phyloP scores from a whole-genome alignment of 257 asterid genomes.

The Orobanche coerulescens region DNA sequence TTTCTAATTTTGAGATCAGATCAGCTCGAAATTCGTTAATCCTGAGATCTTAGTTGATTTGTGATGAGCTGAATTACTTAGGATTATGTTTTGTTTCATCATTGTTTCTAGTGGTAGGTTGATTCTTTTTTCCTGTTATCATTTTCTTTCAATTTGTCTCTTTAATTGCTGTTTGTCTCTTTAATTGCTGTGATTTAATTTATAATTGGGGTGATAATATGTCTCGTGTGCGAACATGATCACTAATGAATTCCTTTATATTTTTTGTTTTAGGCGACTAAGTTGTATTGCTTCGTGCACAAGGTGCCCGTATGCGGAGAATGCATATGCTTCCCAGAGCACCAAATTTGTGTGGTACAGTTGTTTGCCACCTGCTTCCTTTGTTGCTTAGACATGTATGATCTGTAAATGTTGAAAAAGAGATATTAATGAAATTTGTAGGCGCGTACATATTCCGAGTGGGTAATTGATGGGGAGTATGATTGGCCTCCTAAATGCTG shows the following conservation, averaged over 20 bases:
- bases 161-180: background rate
- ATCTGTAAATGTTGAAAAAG: background rate
- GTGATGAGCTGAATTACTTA: slow-evolving; percentile 1
- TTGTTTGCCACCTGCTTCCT: background rate
- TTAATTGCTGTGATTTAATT: background rate
- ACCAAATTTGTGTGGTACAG: slow-evolving; percentile 91
- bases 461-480: slow-evolving; percentile 97
- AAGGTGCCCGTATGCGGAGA: slow-evolving; percentile 96
- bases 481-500: slow-evolving; percentile 99
- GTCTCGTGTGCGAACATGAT: background rate
- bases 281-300: slow-evolving; percentile 95
- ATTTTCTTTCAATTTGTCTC: too few species aligned
- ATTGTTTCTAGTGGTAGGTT: background rate
- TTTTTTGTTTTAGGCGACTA: slow-evolving; percentile 67
- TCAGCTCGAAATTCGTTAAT: slow-evolving; percentile 23
- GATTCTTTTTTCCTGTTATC: background rate
- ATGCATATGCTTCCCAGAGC: slow-evolving; percentile 91
- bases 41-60: background rate
- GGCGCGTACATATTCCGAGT: slow-evolving; percentile 85
- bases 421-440: slow-evolving; percentile 19
- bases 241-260: slow-evolving; percentile 13
- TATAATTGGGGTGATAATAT: background rate
- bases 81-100: background rate
- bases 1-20: slow-evolving; percentile 27
- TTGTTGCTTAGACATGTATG: background rate